Percentiles rank a stretch among this genome's conserved stretches.
Conservation (phyloP, 768 basidiomycete genomes). For the Mrakia blollopis region DNA sequence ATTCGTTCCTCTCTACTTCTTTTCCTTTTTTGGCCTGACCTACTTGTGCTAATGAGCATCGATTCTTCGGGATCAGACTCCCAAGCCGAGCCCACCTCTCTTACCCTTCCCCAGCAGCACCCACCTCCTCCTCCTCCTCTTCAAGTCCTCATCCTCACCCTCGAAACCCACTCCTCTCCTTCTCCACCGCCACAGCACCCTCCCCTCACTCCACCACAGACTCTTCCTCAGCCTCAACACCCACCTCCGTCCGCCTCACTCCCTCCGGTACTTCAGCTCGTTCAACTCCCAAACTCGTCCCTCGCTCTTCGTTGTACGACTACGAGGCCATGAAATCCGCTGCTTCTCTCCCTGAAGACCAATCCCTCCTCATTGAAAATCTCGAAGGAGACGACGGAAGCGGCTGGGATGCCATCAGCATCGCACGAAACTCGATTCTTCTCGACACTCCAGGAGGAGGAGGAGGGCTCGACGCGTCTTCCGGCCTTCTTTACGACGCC, state of each 20-base stretch:
- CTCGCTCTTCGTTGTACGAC: conserved; percentile 3
- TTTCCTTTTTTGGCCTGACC: no score
- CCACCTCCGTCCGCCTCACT: background rate
- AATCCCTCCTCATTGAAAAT: conserved; percentile 2
- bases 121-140: background rate
- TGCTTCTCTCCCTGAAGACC: background rate
- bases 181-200: background rate
- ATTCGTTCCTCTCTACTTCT: background rate
- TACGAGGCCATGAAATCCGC: conserved; percentile 3
- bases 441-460: background rate
- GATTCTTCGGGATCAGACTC: background rate
- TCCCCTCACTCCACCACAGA: conserved; percentile 1
- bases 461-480: background rate
- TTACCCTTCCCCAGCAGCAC: background rate
- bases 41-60: no score
- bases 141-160: background rate
- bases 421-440: background rate
- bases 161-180: conserved; percentile 3
- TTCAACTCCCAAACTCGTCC: conserved; percentile 4
- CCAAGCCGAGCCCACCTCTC: background rate
- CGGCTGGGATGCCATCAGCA: background rate
- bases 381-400: background rate
- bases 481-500: background rate
- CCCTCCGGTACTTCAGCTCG: background rate
- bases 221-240: background rate